A percentile compares a stretch with the other conserved stretches of the same genome.
Conservation (phyloP, 2,329 filamentous ascomycete genomes). For the Sphaerulina musiva region DNA sequence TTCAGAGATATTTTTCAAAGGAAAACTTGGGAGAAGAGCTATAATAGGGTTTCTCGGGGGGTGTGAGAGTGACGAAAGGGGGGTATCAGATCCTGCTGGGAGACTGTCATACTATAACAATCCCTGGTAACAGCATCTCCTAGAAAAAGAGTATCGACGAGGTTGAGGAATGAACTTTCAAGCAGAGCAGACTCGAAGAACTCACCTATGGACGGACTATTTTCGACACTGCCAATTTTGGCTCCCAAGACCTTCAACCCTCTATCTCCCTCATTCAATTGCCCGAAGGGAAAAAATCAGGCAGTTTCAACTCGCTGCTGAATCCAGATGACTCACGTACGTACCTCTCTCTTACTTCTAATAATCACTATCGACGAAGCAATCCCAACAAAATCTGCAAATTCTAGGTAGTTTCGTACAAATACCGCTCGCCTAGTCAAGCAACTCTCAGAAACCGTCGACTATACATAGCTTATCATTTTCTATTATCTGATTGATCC, state of each 20-base stretch:
- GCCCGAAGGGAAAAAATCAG: conserved; percentile 16
- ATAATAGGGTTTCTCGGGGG: too few relatives aligned
- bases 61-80: too few relatives aligned
- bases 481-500: conserved; percentile 23
- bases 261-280: conserved; percentile 18
- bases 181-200: conserved; percentile 18
- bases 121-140: conserved; percentile 20
- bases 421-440: conserved; percentile 19
- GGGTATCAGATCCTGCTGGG: background rate
- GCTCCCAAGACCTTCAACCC: conserved; percentile 22
- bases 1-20: too few relatives aligned
- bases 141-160: conserved; percentile 20
- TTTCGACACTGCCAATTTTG: conserved; percentile 21
- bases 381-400: too few relatives aligned
- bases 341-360: background rate
- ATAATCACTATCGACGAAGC: background rate
- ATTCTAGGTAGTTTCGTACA: too few relatives aligned
- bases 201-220: conserved; percentile 23
- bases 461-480: conserved; percentile 21
- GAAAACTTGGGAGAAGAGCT: too few relatives aligned
- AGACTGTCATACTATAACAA: background rate
- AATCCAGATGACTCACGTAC: conserved; percentile 19
- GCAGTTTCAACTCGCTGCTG: conserved; percentile 14
- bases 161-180: conserved; percentile 16
- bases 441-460: conserved; percentile 21